Evolutionary conservation across 345 rosid genomes (phyloP), one percentile per base, ranked within the genome.

Genomic region (Hypericum perforatum): DNA sequence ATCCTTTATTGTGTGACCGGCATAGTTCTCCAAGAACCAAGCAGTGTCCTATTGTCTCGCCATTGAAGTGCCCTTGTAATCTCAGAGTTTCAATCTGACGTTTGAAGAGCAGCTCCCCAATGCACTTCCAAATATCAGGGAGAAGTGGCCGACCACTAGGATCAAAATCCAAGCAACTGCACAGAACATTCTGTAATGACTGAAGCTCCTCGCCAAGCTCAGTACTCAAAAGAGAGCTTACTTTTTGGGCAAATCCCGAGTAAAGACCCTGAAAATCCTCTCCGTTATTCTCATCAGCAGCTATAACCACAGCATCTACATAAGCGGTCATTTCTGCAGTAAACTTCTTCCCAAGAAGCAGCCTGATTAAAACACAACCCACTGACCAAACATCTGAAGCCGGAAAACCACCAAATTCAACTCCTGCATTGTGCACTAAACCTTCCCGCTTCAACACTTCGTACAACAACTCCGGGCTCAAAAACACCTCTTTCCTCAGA

Each of bases 311-410:
- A 62, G 50, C 11, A n/a, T 16, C 37, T 59, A 78, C 59, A 56
- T 43, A 57, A 62, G 57, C 76, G 74, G 40, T 61, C 47, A 77
- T 53, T 66, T 59, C 77, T 46, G 66, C 64, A 29, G 57, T 54
- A 57, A 82, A 79, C 45, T 49, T 54, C 15, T 71, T 66, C 36
- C 94, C 94, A 55, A 74, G 39, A 63, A 79, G 74, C 64, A 82
- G 65, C 63, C 71, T 54, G 62, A 82, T 65, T 58, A 87, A 66
- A 71, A 78, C 55, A 66, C 78, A 81, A 58, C 79, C 80, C 61
- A 87, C 59, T 54, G 83, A 51, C 98, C 92, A 91, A 51, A 81
- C 83, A 74, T 91, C 95, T 10, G 69, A 9, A 74, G 57, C 47
- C 29, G 22, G 46, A 29, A 51, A 67, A 70, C 63, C 51, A 46